Conservation (phyloP, 352 stramenopile species). For the Pythium utonaiense region DNA sequence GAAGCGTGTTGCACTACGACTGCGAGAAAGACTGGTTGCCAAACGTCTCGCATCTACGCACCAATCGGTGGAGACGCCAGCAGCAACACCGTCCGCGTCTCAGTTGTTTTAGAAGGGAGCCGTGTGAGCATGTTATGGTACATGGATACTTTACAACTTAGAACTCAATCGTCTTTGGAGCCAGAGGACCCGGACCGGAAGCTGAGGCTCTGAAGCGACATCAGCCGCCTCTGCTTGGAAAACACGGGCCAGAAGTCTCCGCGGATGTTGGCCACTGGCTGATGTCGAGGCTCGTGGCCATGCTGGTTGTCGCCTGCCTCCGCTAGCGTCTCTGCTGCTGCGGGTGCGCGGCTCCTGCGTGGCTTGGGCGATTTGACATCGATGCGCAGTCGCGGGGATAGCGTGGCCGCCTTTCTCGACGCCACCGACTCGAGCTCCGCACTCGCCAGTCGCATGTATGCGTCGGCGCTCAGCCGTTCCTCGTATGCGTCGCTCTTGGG, state of each 20-base stretch:
- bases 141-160: neutral
- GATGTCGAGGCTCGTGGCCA: neutral
- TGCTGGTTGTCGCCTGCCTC: neutral
- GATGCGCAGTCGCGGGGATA: neutral
- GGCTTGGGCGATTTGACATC: neutral
- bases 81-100: neutral
- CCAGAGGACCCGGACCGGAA: constrained; percentile 28
- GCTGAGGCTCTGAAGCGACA: constrained; percentile 57
- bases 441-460: constrained; percentile 75
- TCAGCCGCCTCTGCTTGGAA: constrained; percentile 50
- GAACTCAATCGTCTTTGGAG: constrained; percentile 10
- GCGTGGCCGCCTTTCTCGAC: neutral
- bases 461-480: constrained; percentile 57
- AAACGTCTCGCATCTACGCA: constrained; percentile 27
- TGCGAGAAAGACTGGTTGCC: constrained; percentile 26
- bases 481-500: constrained; percentile 7
- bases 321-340: neutral
- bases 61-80: neutral
- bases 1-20: constrained; percentile 6
- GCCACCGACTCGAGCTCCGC: constrained; percentile 38
- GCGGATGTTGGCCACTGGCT: neutral
- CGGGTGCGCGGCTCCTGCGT: constrained; percentile 4
- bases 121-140: neutral
- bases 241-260: constrained; percentile 50
- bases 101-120: constrained; percentile 11